Conservation (phyloP, 2,329 filamentous ascomycete species). For the Alternaria viburni region DNA sequence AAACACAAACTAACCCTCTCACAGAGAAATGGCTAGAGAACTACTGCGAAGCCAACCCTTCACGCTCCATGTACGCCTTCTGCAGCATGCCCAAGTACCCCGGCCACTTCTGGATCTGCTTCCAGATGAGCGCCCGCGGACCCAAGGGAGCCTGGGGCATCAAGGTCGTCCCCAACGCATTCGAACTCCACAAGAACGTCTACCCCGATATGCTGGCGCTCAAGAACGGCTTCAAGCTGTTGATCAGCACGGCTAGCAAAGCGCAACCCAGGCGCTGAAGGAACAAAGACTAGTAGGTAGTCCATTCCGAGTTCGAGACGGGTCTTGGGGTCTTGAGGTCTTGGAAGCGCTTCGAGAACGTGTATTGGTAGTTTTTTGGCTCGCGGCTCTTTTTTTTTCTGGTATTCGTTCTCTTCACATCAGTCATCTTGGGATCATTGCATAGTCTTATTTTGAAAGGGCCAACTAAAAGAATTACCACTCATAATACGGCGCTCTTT, state of each 20-base stretch:
- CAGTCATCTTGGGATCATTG: neutral
- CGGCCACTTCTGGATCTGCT: constrained; percentile 94
- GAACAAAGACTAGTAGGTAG: neutral
- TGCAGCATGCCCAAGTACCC: constrained; percentile 91
- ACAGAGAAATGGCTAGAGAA: constrained; percentile 93
- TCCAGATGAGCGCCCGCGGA: constrained; percentile 84
- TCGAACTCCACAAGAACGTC: constrained; percentile 83
- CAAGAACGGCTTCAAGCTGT: constrained; percentile 95
- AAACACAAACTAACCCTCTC: constrained; percentile 16
- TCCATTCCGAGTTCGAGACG: neutral
- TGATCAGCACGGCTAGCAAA: constrained; percentile 58
- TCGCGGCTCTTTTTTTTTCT: neutral
- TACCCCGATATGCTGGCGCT: constrained; percentile 95
- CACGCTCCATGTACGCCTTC: constrained; percentile 91
- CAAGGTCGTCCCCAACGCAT: constrained; percentile 90
- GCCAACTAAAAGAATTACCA: neutral
- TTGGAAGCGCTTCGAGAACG: neutral
- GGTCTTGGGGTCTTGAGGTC: neutral
- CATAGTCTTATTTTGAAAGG: neutral
- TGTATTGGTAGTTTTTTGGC: neutral
- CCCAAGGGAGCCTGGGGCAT: constrained; percentile 80
- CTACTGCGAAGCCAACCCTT: constrained; percentile 95
- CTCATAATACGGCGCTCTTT: neutral
- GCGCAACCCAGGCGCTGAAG: constrained; percentile 12
- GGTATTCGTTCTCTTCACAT: neutral